Base-by-base conservation (phyloP, 441 rosid species). In the Syzygium syzygioides region DNA sequence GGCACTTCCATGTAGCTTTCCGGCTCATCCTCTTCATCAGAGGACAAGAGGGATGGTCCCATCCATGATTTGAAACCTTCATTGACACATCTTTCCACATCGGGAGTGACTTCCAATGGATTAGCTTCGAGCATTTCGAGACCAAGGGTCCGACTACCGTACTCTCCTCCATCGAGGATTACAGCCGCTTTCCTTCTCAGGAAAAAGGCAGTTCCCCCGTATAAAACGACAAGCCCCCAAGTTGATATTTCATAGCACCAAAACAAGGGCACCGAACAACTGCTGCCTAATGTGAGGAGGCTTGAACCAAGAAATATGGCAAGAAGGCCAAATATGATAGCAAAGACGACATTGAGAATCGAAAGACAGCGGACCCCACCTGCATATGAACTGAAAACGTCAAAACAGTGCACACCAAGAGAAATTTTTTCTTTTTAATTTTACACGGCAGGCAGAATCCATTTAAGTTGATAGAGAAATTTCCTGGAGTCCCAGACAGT, bases 241-340 rank as follows among this genome's bases (percentile, higher is more conserved):
- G 95, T 92, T 52, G 96, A 93, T 85, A 96, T 92, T 94, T 96
- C 98, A 85, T 97, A 96, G 94, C 98, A 97, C 99, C 99, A 97
- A 92, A 96, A 97, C 91, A 97, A 90, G 80, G 99, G 96, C 88
- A 93, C 79, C 6, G 98, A 96, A 89, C 99, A 97, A 90, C 96
- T 96, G 90, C 97, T 97, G 86, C 98, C 99, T 85, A 96, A 88
- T 17, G 98, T 94, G 87, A 97, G 93, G 90, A 97, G 98, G 94
- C 96, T 97, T 87, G 99, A 94, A 87, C 99, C 99, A 57, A 96
- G 97, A 89, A 96, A 94, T 80, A 96, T 87, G 14, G 99, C 99
- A 19, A 97, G 96, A 86, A 97, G 94, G 86, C 98, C 94, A 55
- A 94, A 97, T 90, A 94, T 91, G 88, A 94, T 56, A 18, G 98